phyloP scores from a whole-genome alignment of 805 yeast species.

The Candida fluviatilis region DNA sequence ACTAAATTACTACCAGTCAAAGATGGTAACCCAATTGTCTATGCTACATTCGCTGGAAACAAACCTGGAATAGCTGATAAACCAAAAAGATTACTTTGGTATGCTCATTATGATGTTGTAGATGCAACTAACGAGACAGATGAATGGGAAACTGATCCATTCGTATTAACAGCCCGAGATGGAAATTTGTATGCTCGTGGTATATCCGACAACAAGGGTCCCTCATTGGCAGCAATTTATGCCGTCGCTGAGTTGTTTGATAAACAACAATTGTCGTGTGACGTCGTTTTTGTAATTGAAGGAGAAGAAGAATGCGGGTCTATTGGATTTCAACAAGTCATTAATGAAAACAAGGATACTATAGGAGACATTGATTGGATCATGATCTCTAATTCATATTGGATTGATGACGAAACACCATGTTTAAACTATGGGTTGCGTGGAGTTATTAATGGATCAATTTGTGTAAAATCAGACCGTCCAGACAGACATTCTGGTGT shows the following conservation, averaged over 20 bases:
- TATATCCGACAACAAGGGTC: slow-evolving; percentile 93
- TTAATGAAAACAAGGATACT: slow-evolving; percentile 44
- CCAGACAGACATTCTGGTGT: slow-evolving; percentile 96
- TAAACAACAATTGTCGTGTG: slow-evolving; percentile 51
- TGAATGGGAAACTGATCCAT: slow-evolving; percentile 80
- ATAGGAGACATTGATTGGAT: slow-evolving; percentile 81
- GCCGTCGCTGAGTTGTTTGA: slow-evolving; percentile 73
- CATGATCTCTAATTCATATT: slow-evolving; percentile 82
- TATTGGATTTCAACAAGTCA: slow-evolving; percentile 70
- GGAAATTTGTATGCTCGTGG: slow-evolving; percentile 92
- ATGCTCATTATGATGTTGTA: slow-evolving; percentile 95
- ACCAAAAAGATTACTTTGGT: slow-evolving; percentile 61
- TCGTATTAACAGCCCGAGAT: slow-evolving; percentile 64
- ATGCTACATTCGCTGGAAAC: slow-evolving; percentile 52
- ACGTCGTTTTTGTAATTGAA: slow-evolving; percentile 80
- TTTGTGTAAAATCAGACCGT: slow-evolving; percentile 63
- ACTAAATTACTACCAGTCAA: slow-evolving; percentile 68
- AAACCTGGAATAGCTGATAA: background rate
- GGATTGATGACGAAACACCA: slow-evolving; percentile 88
- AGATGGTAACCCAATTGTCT: slow-evolving; percentile 82
- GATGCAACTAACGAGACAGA: slow-evolving; percentile 58
- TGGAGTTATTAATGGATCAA: slow-evolving; percentile 81
- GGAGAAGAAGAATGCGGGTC: slow-evolving; percentile 97
- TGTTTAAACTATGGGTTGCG: slow-evolving; percentile 92
- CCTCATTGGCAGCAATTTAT: slow-evolving; percentile 78